Base-by-base conservation (phyloP, 768 basidiomycete genomes). In the Lactarius psammicola region DNA sequence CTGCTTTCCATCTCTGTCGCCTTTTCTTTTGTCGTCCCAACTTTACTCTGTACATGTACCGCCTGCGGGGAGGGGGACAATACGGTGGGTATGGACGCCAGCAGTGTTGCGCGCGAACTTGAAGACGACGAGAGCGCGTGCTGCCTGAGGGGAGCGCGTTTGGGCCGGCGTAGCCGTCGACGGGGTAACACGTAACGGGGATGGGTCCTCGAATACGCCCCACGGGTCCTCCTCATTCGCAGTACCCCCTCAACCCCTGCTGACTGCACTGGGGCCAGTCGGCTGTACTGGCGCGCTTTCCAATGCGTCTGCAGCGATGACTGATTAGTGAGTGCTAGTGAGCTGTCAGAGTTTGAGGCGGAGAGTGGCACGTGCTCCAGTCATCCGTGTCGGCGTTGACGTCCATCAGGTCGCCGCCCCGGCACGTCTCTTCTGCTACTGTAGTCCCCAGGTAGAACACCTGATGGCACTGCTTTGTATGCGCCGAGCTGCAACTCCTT, bases 371-470 rank as follows among this genome's bases (percentile, higher is more conserved):
- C 87, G 73, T 74, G 92, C 95, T 90, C 95, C 95, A 99, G 73
- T 98, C 96, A 71, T 88, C 95, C 31, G 87, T 84, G 71, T 98
- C 95, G 0, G 92, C 94, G 72, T 94, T 88, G 4, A 98, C 87
- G 72, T 99, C 95, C 74, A 98, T 96, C 63, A 98, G 75, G 75
- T 98, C 92, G 9, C 84, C 87, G 40, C 76, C 82, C 9, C 75
- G 77, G 13, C 79, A 80, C 4, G 80, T 81, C 65, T 87, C 87
- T 46, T 88, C 87, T 62, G 81, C 84, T n/a, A n/a, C n/a, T n/a
- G n/a, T 68, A 85, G 77, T 56, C 84, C 82, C 3, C 84, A 82
- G 7, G 84, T 0, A 87, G 71, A 9, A 77, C 69, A 4, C 78
- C 70, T 17, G 76, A 70, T 9, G 74, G 73, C 1, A 75, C 71